phyloP scores from a whole-genome alignment of 805 yeast genomes.

The Suhomyces pyralidae region DNA sequence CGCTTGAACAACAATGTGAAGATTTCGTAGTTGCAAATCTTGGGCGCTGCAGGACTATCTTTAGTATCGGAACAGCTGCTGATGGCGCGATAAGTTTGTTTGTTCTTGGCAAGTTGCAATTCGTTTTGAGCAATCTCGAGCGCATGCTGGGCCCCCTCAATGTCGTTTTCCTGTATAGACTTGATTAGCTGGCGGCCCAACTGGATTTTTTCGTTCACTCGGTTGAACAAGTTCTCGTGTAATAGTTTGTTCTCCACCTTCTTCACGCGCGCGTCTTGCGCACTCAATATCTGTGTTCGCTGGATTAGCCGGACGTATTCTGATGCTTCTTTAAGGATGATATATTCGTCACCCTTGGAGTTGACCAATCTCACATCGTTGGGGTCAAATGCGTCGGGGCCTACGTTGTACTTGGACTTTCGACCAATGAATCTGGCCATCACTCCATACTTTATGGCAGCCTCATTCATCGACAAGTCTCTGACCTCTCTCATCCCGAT shows the following conservation, averaged over 20 bases:
- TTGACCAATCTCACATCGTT: conserved; percentile 27
- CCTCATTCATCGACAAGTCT: conserved; percentile 28
- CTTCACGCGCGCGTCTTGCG: conserved; percentile 15
- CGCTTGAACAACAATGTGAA: conserved; percentile 11
- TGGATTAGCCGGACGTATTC: conserved; percentile 27
- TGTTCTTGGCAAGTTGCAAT: conserved; percentile 16
- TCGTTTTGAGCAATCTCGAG: conserved; percentile 11
- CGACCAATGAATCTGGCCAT: conserved; percentile 38
- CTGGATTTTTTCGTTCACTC: conserved; percentile 29
- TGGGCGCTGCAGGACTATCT: neutral
- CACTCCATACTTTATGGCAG: conserved; percentile 31
- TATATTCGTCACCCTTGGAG: conserved; percentile 37
- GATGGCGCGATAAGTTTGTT: conserved; percentile 11
- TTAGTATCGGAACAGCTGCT: neutral
- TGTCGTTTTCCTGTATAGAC: conserved; percentile 4
- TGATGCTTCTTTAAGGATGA: conserved; percentile 32
- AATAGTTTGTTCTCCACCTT: conserved; percentile 19
- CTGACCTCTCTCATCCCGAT: conserved; percentile 8
- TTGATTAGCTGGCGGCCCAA: conserved; percentile 20
- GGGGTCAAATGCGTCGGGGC: conserved; percentile 6
- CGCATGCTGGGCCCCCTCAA: conserved; percentile 9
- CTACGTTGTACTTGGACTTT: conserved; percentile 29
- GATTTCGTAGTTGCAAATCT: neutral
- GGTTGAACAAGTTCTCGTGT: conserved; percentile 21
- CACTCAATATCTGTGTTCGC: conserved; percentile 13